Conservation (phyloP, 352 stramenopile genomes). For the Aphanomyces euteiches region DNA sequence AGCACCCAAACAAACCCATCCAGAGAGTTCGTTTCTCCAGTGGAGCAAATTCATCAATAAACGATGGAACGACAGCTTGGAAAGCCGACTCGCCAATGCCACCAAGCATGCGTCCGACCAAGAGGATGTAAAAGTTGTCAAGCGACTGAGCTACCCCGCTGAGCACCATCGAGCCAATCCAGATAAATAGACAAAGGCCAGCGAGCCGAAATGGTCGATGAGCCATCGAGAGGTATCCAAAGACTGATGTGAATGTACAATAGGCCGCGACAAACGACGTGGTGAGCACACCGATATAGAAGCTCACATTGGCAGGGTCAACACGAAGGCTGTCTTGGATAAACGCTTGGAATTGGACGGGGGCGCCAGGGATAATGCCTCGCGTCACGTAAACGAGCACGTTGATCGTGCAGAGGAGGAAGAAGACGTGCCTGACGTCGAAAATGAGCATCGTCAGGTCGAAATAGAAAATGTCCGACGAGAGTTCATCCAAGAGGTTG, state of each 20-base stretch:
- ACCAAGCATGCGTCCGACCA: conserved; percentile 49
- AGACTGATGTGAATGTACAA: conserved; percentile 44
- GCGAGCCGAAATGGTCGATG: conserved; percentile 55
- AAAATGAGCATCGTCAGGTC: background rate
- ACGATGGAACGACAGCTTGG: conserved; percentile 54
- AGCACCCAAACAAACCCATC: conserved; percentile 65
- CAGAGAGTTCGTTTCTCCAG: conserved; percentile 42
- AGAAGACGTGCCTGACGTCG: conserved; percentile 17
- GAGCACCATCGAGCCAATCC: conserved; percentile 46
- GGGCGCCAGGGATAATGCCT: conserved; percentile 63
- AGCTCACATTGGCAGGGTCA: background rate
- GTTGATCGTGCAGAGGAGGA: conserved; percentile 36
- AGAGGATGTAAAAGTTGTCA: conserved; percentile 47
- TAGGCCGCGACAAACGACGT: conserved; percentile 75
- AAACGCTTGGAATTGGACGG: conserved; percentile 56
- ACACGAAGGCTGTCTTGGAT: conserved; percentile 33
- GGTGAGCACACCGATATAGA: conserved; percentile 43
- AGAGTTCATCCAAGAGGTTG: no score
- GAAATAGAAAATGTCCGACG: no score
- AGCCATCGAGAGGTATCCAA: conserved; percentile 51
- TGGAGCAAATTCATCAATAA: conserved; percentile 60
- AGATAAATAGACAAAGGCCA: conserved; percentile 46
- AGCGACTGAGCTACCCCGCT: conserved; percentile 40
- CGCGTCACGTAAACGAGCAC: conserved; percentile 64
- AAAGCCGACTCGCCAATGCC: conserved; percentile 60